phyloP scores from a whole-genome alignment of 306 rosid genomes.

The Arachis stenosperma region DNA sequence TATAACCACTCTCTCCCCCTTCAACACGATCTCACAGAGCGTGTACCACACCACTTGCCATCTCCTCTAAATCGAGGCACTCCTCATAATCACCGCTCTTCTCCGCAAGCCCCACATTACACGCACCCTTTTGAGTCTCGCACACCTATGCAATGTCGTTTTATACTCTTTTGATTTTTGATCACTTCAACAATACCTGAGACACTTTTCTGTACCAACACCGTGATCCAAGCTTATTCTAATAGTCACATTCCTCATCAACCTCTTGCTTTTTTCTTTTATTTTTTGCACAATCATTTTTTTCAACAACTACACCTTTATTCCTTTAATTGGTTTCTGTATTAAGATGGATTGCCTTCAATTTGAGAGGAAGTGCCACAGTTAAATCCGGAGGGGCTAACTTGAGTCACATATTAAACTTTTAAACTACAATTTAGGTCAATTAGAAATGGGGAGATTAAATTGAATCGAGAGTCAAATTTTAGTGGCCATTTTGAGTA shows the following conservation, averaged over 20 bases:
- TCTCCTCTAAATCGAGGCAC: conserved; percentile 65
- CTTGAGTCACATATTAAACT: too few relatives aligned
- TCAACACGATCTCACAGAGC: conserved; percentile 32
- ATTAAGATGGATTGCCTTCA: conserved; percentile 50
- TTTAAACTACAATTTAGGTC: too few relatives aligned
- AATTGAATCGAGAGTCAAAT: too few relatives aligned
- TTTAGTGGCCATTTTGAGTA: too few relatives aligned
- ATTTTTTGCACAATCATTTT: conserved; percentile 45
- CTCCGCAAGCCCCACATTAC: conserved; percentile 59
- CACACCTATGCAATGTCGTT: conserved; percentile 48
- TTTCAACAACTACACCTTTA: conserved; percentile 62
- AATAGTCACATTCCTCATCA: conserved; percentile 44
- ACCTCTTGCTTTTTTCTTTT: conserved; percentile 56
- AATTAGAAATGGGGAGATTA: too few relatives aligned
- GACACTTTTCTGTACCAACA: conserved; percentile 56
- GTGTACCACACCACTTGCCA: conserved; percentile 38
- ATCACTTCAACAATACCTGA: conserved; percentile 32
- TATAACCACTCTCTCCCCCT: conserved; percentile 13
- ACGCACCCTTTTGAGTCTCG: conserved; percentile 59
- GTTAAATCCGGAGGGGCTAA: conserved; percentile 37
- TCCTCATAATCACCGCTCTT: conserved; percentile 49
- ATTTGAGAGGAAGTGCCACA: conserved; percentile 59
- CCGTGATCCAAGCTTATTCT: conserved; percentile 58
- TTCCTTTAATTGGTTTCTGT: conserved; percentile 57
- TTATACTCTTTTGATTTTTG: conserved; percentile 52